Conservation (phyloP, 2,329 filamentous ascomycete genomes). For the Tolypocladium ophioglossoides region DNA sequence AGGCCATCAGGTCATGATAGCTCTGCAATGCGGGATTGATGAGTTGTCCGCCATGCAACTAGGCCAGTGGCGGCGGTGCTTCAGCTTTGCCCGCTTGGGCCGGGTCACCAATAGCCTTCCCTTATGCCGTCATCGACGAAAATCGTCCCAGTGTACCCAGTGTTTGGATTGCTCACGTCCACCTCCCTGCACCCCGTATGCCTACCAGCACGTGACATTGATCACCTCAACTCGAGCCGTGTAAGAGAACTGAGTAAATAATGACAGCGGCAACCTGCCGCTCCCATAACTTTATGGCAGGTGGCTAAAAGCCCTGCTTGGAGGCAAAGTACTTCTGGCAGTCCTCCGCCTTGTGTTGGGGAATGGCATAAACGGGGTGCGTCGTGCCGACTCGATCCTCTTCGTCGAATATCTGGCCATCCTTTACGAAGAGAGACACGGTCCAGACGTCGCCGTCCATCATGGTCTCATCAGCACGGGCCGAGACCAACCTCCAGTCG, state of each 20-base stretch:
- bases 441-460: conserved; percentile 31
- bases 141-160: neutral
- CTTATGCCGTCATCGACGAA: neutral
- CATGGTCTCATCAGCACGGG: conserved; percentile 21
- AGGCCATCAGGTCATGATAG: neutral
- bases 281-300: neutral
- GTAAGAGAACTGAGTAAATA: neutral
- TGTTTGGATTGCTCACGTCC: neutral
- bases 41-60: conserved; percentile 3
- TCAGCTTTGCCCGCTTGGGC: neutral
- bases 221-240: neutral
- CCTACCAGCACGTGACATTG: neutral
- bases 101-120: neutral
- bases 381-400: conserved; percentile 58
- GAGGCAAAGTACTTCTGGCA: conserved; percentile 55
- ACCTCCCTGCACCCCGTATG: neutral
- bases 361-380: conserved; percentile 81
- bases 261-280: neutral
- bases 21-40: conserved; percentile 1
- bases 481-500: conserved; percentile 37
- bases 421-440: conserved; percentile 38
- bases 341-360: conserved; percentile 54
- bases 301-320: conserved; percentile 43
- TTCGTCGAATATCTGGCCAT: conserved; percentile 57
- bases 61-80: neutral